phyloP scores from a whole-genome alignment of 768 basidiomycete species.

The Gelatoporia subvermispora region DNA sequence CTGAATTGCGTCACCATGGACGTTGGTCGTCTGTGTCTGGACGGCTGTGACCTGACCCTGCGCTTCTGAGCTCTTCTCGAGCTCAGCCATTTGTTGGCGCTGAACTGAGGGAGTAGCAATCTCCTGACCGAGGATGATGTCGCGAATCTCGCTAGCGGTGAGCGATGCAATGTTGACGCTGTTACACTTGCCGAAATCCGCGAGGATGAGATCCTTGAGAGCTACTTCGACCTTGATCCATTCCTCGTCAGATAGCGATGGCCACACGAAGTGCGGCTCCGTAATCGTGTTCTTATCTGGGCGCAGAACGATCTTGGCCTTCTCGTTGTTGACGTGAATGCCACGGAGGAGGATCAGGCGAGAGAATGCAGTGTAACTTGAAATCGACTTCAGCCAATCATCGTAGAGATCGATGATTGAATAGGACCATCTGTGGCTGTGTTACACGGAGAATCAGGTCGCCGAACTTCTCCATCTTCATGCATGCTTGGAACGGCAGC shows the following conservation, averaged over 20 bases:
- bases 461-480: conserved; percentile 99
- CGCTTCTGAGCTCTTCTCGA: conserved; percentile 95
- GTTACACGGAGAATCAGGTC: conserved; percentile 95
- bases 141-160: conserved; percentile 93
- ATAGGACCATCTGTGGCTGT: conserved; percentile 98
- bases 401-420: conserved; percentile 98
- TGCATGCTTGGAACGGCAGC: conserved; percentile 98
- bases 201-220: conserved; percentile 94
- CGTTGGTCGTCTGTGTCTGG: conserved; percentile 96
- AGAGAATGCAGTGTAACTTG: conserved; percentile 98
- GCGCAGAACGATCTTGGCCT: conserved; percentile 96
- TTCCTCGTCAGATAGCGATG: conserved; percentile 85
- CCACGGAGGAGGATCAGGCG: conserved; percentile 96
- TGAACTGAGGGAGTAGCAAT: conserved; percentile 94
- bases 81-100: conserved; percentile 98
- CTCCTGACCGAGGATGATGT: conserved; percentile 98
- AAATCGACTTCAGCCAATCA: conserved; percentile 99
- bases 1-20: conserved; percentile 94
- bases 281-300: conserved; percentile 97
- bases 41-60: conserved; percentile 93
- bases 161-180: conserved; percentile 97
- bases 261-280: conserved; percentile 98
- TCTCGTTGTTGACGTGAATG: conserved; percentile 98
- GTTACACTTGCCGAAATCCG: conserved; percentile 98
- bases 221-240: conserved; percentile 99